A percentile compares a stretch with the other conserved stretches of the same genome.
Evolutionary conservation across 1,284 basidiomycete species (phyloP).

Genomic region (Wallemia mellicola): DNA sequence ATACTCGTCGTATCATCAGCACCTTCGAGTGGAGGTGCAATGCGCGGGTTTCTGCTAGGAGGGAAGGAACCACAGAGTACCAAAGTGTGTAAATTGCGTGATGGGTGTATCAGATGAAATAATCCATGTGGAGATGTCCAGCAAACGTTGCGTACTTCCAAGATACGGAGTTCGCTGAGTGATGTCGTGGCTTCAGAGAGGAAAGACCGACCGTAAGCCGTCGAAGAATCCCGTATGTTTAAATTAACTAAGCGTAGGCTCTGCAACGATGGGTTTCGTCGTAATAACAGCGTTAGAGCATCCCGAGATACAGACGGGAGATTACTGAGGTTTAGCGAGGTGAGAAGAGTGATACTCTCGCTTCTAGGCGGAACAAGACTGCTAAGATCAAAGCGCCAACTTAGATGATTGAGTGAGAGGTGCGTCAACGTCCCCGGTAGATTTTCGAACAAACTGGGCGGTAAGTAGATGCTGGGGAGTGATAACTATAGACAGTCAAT

Average conservation of each 20-base stretch:
- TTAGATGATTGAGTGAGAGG: background rate
- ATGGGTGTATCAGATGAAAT: background rate
- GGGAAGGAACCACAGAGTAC: background rate
- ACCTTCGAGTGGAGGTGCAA: background rate
- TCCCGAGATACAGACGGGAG: background rate
- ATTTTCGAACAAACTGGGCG: background rate
- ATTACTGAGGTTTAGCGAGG: background rate
- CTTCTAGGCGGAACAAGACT: background rate
- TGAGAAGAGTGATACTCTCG: background rate
- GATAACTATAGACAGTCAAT: background rate
- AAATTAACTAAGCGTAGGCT: background rate
- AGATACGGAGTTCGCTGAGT: background rate
- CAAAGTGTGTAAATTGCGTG: background rate
- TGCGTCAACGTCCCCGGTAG: background rate
- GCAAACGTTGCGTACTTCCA: background rate
- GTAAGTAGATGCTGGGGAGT: background rate
- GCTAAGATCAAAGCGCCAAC: background rate
- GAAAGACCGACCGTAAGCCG: background rate
- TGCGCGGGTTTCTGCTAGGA: background rate
- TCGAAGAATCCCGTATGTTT: background rate
- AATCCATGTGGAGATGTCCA: background rate
- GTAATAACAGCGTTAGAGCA: background rate
- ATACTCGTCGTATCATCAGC: background rate
- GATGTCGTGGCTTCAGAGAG: background rate
- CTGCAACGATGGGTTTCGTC: background rate